phyloP scores from a whole-genome alignment of 441 rosid genomes.

The Viola pubescens region DNA sequence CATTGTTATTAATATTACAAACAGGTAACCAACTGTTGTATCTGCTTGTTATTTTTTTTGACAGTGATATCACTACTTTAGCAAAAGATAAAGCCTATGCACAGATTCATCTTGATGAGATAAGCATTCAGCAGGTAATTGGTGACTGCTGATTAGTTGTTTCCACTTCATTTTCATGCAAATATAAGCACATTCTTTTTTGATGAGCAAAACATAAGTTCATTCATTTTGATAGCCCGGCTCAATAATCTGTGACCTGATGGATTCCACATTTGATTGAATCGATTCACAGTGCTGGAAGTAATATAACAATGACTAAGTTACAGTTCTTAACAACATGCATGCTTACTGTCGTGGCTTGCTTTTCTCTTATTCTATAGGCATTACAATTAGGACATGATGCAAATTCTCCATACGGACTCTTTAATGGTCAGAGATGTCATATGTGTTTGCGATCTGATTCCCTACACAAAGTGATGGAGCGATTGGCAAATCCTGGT shows the following conservation, averaged over 20 bases:
- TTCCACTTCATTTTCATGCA: neutral
- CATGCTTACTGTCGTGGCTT: neutral
- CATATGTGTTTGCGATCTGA: slow-evolving; percentile 66
- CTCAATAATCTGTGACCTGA: neutral
- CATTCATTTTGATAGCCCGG: too few relatives aligned
- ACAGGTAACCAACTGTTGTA: neutral
- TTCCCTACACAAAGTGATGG: slow-evolving; percentile 54
- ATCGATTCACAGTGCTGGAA: neutral
- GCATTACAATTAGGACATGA: slow-evolving; percentile 96
- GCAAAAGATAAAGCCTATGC: slow-evolving; percentile 94
- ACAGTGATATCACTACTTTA: slow-evolving; percentile 95
- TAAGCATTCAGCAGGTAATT: slow-evolving; percentile 83
- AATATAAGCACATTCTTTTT: neutral
- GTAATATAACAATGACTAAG: neutral
- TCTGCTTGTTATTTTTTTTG: neutral
- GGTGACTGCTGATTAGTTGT: slow-evolving; percentile 1
- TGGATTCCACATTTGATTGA: neutral
- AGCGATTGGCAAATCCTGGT: slow-evolving; percentile 81
- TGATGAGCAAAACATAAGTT: neutral
- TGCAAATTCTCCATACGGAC: slow-evolving; percentile 44
- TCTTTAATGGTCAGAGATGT: slow-evolving; percentile 66
- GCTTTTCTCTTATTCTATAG: slow-evolving; percentile 28
- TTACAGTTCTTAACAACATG: neutral
- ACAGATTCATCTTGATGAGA: slow-evolving; percentile 83
- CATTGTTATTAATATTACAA: neutral